Percentiles rank a stretch among this genome's conserved stretches.
Evolutionary conservation across 805 yeast species (phyloP).

Genomic region (Candida saitoana): DNA sequence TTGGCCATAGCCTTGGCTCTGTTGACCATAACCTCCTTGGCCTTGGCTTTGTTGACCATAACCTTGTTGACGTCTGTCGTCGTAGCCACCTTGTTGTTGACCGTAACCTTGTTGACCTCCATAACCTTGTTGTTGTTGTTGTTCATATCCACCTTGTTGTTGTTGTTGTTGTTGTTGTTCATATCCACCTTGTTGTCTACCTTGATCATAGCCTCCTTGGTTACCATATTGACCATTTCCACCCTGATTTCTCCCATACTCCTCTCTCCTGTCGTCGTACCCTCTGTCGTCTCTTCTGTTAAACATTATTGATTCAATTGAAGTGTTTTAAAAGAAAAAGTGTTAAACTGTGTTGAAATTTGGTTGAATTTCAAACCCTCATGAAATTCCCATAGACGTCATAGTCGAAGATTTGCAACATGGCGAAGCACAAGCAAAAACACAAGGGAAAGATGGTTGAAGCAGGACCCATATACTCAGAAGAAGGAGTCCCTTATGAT

Average conservation of each 20-base stretch:
- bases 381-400: not conserved
- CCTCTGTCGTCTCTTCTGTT: constrained; percentile 17
- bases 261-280: constrained; percentile 7
- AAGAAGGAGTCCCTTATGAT: constrained; percentile 49
- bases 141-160: constrained; percentile 1
- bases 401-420: not conserved
- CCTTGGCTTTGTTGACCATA: not conserved
- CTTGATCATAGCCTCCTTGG: constrained; percentile 5
- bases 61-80: not conserved
- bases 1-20: constrained; percentile 1
- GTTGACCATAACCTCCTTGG: constrained; percentile 9
- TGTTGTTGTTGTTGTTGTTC: constrained; percentile 4
- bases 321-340: no score
- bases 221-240: not conserved
- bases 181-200: constrained; percentile 4
- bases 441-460: constrained; percentile 9
- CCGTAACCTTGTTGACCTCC: constrained; percentile 12
- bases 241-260: not conserved
- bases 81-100: constrained; percentile 2
- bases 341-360: not conserved
- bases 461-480: constrained; percentile 34
- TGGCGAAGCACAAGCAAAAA: constrained; percentile 7
- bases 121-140: constrained; percentile 14
- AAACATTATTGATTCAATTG: constrained; percentile 11
- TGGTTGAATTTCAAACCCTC: not conserved